Conservation (phyloP, 352 stramenopile genomes). For the Thalassiosira exigua region DNA sequence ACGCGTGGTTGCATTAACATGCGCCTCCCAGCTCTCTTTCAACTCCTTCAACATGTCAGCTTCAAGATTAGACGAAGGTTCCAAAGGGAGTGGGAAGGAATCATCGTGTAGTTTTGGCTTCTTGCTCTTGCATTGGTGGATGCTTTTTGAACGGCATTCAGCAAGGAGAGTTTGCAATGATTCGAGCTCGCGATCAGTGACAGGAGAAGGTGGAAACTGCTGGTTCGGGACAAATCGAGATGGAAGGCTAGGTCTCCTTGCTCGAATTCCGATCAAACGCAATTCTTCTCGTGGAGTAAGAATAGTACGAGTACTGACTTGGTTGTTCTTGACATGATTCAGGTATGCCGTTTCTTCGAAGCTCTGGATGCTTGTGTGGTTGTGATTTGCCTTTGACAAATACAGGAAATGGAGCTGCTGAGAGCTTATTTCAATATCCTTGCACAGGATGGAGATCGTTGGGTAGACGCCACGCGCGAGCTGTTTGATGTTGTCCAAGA, state of each 20-base stretch:
- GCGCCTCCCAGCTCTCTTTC: constrained; percentile 53
- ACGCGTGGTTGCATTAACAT: constrained; percentile 18
- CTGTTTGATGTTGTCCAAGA: constrained; percentile 49
- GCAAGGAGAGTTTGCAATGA: no score
- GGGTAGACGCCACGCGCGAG: constrained; percentile 35
- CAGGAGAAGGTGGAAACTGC: constrained; percentile 8
- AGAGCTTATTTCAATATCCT: constrained; percentile 40
- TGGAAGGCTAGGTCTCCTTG: constrained; percentile 21
- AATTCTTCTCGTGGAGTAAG: constrained; percentile 43
- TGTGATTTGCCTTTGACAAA: neutral
- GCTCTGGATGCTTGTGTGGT: constrained; percentile 5
- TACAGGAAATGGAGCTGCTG: constrained; percentile 48
- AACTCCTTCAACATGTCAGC: constrained; percentile 53
- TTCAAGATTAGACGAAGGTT: constrained; percentile 39
- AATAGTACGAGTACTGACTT: constrained; percentile 30
- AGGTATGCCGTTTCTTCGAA: constrained; percentile 45
- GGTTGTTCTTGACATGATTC: constrained; percentile 39
- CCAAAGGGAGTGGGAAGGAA: constrained; percentile 37
- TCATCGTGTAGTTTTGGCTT: neutral
- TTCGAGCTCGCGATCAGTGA: no score
- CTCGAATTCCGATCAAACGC: constrained; percentile 26
- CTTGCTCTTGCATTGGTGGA: no score
- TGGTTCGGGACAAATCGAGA: constrained; percentile 28
- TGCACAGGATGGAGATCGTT: constrained; percentile 45
- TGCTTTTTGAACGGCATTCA: no score